These are phyloP conservation scores for Yarrowia deformans DNA, from an alignment of 805 yeast species.

Conservation along the genomic window DNA sequence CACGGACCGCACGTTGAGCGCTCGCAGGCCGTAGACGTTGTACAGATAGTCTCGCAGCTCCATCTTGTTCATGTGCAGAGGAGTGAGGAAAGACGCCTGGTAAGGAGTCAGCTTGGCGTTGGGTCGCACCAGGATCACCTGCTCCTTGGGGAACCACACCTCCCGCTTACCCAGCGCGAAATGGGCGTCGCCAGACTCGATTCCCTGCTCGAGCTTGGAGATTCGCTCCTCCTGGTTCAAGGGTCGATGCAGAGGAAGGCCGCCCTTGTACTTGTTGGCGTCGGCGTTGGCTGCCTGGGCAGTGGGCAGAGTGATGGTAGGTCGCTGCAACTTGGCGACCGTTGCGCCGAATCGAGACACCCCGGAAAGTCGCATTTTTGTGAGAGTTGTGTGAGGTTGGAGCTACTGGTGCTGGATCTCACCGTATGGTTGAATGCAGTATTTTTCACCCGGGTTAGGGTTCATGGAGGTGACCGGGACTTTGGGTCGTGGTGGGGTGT, in stretches of 20 bases:
- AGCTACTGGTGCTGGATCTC: not conserved
- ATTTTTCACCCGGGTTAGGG: conserved; percentile 34
- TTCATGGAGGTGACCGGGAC: not conserved
- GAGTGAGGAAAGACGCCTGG: conserved; percentile 95
- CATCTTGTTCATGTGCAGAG: conserved; percentile 89
- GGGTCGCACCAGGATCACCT: conserved; percentile 81
- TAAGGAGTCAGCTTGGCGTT: conserved; percentile 97
- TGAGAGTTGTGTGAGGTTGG: not conserved
- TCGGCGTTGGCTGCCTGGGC: not conserved
- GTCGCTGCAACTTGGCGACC: conserved; percentile 31
- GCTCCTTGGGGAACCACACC: conserved; percentile 84
- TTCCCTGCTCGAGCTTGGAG: conserved; percentile 18
- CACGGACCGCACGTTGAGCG: conserved; percentile 86
- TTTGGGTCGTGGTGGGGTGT: not conserved
- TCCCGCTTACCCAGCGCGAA: conserved; percentile 80
- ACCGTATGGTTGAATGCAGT: conserved; percentile 4
- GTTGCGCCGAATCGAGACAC: conserved; percentile 36
- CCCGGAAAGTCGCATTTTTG: conserved; percentile 36
- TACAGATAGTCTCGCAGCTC: conserved; percentile 93
- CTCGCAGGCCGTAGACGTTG: conserved; percentile 88
- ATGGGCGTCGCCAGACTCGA: conserved; percentile 57
- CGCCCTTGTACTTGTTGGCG: conserved; percentile 18
- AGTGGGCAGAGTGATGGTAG: conserved; percentile 33
- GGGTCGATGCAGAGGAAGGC: conserved; percentile 34
- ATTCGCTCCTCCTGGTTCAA: conserved; percentile 23